phyloP scores from a whole-genome alignment of 805 yeast genomes.

The Pichia nakasei region DNA sequence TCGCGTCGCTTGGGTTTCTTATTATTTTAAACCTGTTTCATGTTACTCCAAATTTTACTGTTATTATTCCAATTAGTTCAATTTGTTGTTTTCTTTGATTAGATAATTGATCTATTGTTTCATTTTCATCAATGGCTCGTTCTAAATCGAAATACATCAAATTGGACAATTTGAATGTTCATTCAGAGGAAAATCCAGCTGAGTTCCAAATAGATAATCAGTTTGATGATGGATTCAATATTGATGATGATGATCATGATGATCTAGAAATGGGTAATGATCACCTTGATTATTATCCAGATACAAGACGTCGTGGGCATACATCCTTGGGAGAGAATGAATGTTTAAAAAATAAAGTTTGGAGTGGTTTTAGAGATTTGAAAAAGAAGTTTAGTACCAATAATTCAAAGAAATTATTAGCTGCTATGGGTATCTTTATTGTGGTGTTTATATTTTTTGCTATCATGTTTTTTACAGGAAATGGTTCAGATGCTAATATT shows the following conservation, averaged over 20 bases:
- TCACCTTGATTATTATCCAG: slow-evolving; percentile 9
- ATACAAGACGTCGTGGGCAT: slow-evolving; percentile 3
- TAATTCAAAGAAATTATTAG: slow-evolving; percentile 4
- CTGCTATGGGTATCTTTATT: slow-evolving; percentile 1
- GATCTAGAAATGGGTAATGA: not conserved
- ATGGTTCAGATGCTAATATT: slow-evolving; percentile 2
- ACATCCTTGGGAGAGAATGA: slow-evolving; percentile 6
- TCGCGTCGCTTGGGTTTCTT: no score
- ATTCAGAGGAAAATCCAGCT: not conserved
- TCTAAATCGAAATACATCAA: not conserved
- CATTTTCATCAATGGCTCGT: no score
- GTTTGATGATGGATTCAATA: slow-evolving; percentile 9
- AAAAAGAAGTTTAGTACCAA: not conserved
- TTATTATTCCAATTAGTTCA: no score
- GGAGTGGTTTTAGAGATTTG: not conserved
- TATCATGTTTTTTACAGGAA: slow-evolving; percentile 5
- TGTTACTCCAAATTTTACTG: no score
- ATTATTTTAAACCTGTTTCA: no score
- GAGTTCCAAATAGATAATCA: slow-evolving; percentile 1
- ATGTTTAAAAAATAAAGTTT: not conserved
- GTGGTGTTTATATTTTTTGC: slow-evolving; percentile 2
- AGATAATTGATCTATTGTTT: not conserved
- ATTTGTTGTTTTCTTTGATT: not conserved
- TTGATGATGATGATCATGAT: slow-evolving; percentile 17
- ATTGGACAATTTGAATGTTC: not conserved